phyloP scores from a whole-genome alignment of 352 stramenopile species.

The Pythium brachiatum region DNA sequence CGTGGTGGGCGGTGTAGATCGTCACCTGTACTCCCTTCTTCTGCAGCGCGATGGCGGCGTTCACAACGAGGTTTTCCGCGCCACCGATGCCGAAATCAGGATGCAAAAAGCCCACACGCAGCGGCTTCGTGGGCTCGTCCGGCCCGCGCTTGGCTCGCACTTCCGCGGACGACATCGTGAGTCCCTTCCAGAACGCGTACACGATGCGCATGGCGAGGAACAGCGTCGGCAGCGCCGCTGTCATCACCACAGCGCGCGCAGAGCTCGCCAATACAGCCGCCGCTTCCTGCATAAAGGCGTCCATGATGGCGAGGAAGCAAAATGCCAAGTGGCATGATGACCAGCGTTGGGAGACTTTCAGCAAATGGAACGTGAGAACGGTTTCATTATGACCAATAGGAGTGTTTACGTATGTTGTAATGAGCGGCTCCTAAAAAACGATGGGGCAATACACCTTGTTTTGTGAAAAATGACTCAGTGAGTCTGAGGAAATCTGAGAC shows the following conservation, averaged over 20 bases:
- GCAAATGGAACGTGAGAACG: background rate
- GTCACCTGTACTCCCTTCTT: constrained; percentile 77
- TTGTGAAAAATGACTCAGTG: too few species aligned
- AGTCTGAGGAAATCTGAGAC: too few species aligned
- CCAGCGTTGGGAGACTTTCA: background rate
- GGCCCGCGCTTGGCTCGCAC: background rate
- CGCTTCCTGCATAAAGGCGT: constrained; percentile 1
- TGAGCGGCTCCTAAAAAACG: too few species aligned
- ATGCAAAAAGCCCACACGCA: constrained; percentile 95
- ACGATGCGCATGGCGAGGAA: constrained; percentile 1
- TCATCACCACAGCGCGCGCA: background rate
- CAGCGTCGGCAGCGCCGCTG: background rate
- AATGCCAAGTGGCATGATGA: background rate
- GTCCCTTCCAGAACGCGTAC: constrained; percentile 9
- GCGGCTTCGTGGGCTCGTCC: constrained; percentile 1
- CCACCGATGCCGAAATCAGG: constrained; percentile 98
- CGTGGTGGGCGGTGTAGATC: constrained; percentile 97
- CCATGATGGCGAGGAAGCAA: background rate
- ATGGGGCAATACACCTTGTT: too few species aligned
- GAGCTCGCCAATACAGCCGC: constrained; percentile 4
- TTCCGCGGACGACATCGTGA: background rate
- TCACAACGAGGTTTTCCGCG: constrained; percentile 93
- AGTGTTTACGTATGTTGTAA: too few species aligned
- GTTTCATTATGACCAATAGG: background rate
- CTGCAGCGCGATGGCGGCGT: constrained; percentile 87